Base-by-base conservation (phyloP, 176 grass and related monocot species). In the Oryza brachyantha region DNA sequence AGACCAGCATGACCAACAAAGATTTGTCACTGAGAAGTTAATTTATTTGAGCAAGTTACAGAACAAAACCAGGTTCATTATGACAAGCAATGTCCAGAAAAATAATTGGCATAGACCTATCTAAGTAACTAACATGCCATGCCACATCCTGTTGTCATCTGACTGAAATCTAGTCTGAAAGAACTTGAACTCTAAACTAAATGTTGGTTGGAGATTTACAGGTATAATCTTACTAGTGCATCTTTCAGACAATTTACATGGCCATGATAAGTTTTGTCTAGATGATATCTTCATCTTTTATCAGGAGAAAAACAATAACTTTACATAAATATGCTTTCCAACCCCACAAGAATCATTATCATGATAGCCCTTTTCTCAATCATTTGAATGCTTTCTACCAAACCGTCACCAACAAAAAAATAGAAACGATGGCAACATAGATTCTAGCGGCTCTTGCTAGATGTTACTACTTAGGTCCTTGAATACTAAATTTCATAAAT, bases 331-430 rank as follows among this genome's bases (percentile, higher is more conserved):
- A 77, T 84, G 24, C 8, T 64, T 41, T 78, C 54, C 3, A 71
- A 22, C 58, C 45, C 59, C 5, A n/a, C 31, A 65, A 32, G 67
- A 72, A 85, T 34, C 40, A 78, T 65, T 79, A 72, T 79, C 75
- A 57, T 66, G 68, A 43, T 73, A 66, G 35, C 45, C 43, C 32
- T 66, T 66, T 78, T 85, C 58, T 31, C 34, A 73, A 11, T 73
- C 68, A 66, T 21, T 34, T 5, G 7, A 77, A 22, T 62, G 68
- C 68, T 73, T 79, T 75, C 36, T 66, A 42, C 68, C 58, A 79
- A 66, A 58, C 13, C 5, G 3, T 75, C 61, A 40, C 32, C 45
- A 67, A 66, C 46, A 67, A 29, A 27, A 29, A 27, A 74, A 54
- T 21, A 61, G 27, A 68, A 63, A 85, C 13, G 71, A 12, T 7